These are phyloP conservation scores for Talaromyces wortmannii DNA, from an alignment of 495 filamentous ascomycete species.

Conservation along the genomic window DNA sequence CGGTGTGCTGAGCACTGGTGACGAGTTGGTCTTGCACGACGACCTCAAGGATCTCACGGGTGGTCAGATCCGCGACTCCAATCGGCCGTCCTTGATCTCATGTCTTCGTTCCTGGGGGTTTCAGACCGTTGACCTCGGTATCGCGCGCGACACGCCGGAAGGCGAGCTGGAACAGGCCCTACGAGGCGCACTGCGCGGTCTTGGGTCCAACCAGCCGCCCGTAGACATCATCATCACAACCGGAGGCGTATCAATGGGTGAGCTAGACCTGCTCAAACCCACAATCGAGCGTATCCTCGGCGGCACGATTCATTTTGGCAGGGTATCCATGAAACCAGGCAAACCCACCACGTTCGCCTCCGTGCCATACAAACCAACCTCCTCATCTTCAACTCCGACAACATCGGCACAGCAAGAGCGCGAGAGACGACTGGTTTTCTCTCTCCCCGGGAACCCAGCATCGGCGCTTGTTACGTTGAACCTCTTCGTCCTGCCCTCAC, in stretches of 20 bases:
- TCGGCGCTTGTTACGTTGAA: constrained; percentile 89
- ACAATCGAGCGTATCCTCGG: constrained; percentile 87
- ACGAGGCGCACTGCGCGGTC: constrained; percentile 58
- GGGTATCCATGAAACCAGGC: constrained; percentile 95
- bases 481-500: constrained; percentile 83
- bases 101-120: constrained; percentile 72
- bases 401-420: constrained; percentile 41
- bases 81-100: constrained; percentile 77
- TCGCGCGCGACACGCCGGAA: constrained; percentile 67
- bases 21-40: constrained; percentile 81
- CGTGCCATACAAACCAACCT: constrained; percentile 50
- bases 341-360: constrained; percentile 98
- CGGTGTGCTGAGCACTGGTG: constrained; percentile 88
- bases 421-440: constrained; percentile 70
- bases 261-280: constrained; percentile 94
- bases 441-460: constrained; percentile 90
- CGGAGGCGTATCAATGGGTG: constrained; percentile 96
- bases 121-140: constrained; percentile 77
- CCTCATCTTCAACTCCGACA: constrained; percentile 6
- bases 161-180: constrained; percentile 73
- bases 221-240: constrained; percentile 87
- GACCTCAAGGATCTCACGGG: constrained; percentile 53
- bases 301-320: constrained; percentile 93
- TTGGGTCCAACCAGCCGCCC: constrained; percentile 18
- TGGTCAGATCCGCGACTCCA: constrained; percentile 90